Evolutionary conservation across 2,329 filamentous ascomycete genomes (phyloP).

Genomic region (Trichoderma atrobrunneum): DNA sequence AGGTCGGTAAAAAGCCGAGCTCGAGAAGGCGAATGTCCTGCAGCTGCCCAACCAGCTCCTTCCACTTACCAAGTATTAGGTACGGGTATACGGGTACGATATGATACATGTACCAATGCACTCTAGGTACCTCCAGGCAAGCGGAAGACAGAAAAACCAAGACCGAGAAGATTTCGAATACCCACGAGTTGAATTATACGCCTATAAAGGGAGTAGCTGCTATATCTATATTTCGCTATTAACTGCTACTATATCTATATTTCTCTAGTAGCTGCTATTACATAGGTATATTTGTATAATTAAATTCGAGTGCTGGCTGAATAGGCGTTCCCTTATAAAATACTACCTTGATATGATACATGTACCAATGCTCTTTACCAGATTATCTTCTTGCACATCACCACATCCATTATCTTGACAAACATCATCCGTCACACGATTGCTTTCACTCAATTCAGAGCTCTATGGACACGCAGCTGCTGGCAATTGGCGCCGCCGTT

Average conservation of each 20-base stretch:
- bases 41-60: constrained; percentile 11
- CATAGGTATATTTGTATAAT: too few relatives aligned
- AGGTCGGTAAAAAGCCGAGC: background rate
- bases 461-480: background rate
- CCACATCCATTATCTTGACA: background rate
- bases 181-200: too few relatives aligned
- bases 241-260: too few relatives aligned
- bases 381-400: background rate
- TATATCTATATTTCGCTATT: too few relatives aligned
- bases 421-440: background rate
- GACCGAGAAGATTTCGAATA: too few relatives aligned
- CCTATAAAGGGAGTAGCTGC: too few relatives aligned
- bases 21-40: background rate
- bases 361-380: background rate
- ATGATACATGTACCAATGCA: background rate
- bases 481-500: background rate
- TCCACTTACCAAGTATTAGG: background rate
- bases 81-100: background rate
- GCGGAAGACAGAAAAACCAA: too few relatives aligned
- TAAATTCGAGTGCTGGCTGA: too few relatives aligned
- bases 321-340: too few relatives aligned
- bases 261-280: too few relatives aligned
- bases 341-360: background rate
- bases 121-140: too few relatives aligned
- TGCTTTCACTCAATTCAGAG: background rate